These are phyloP conservation scores for Fonsecaea monophora DNA, from an alignment of 2,329 filamentous ascomycete species.

Conservation along the genomic window DNA sequence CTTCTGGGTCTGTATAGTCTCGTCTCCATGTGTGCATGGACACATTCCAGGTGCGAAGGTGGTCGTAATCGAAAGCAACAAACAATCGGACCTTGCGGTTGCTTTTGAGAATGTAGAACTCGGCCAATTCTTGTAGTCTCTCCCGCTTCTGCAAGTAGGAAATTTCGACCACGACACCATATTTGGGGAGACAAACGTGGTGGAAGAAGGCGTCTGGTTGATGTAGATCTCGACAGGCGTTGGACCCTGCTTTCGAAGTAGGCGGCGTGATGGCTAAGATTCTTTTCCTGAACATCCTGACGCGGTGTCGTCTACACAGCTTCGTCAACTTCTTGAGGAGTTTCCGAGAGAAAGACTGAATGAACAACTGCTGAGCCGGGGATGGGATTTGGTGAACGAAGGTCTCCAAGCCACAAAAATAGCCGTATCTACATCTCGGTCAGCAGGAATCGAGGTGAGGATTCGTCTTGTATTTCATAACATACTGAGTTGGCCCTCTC, in stretches of 20 bases:
- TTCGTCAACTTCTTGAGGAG: neutral
- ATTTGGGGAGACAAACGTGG: neutral
- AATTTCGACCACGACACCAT: neutral
- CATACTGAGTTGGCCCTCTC: neutral
- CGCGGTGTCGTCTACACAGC: neutral
- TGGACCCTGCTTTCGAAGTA: neutral
- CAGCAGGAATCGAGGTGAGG: neutral
- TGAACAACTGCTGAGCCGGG: neutral
- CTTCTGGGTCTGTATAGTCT: neutral
- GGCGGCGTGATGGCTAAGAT: neutral
- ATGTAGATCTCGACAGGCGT: neutral
- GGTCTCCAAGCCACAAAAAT: neutral
- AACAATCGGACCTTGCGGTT: neutral
- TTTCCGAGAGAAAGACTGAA: neutral
- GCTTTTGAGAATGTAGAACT: neutral
- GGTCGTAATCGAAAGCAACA: neutral
- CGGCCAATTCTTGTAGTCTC: neutral
- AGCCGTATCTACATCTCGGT: neutral
- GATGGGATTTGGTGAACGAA: neutral
- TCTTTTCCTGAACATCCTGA: neutral
- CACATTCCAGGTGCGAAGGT: neutral
- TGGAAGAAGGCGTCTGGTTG: neutral
- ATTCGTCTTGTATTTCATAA: neutral
- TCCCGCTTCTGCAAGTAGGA: neutral
- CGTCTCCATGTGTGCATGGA: neutral